Base-by-base conservation (phyloP, 805 yeast genomes). In the Kurtzmaniella fragi region DNA sequence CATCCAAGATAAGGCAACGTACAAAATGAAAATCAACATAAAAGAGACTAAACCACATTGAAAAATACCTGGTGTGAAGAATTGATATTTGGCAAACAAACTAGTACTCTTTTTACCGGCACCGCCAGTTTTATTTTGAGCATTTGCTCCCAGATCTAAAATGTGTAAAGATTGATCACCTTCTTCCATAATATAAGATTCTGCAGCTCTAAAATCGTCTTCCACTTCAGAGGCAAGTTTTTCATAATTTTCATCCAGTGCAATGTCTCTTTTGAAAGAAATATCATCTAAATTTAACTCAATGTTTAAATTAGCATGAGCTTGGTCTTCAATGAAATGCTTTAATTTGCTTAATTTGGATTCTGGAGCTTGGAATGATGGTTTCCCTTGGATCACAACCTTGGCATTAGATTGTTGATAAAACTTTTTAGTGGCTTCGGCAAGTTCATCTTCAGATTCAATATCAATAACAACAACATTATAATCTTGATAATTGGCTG, bases 51-150 rank as follows among this genome's bases (percentile, higher is more conserved):
- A 60, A 42, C 83, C 62, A 40, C 83, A 73, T 80, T 84, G 83
- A 64, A 86, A 78, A 42, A 91, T 68, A 15, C 95, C 97, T 12
- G 90, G 81, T 10, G 88, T 74, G 67, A 87, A 84, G 57, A 79
- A 82, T 52, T 75, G 75, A 60, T 84, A 85, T 43, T 72, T 67
- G 42, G 78, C 74, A 59, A 85, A 83, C 41, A 84, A 61, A 40
- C 73, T 72, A 10, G 67, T 60, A 41, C 23, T 34, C 35, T 30
- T 32, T 10, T 28, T 17, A 26, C 15, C 17, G 23, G 29, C 29
- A 16, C 40, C 23, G n/a, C 41, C 38, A 8, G 43, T 35, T 6
- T 13, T 35, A n/a, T n/a, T 31, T 12, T 34, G 9, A 8, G 31
- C 40, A 2, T 43, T 42, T 8, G 17, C 35, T 10, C 30, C 36